phyloP scores from a whole-genome alignment of 2,329 filamentous ascomycete genomes.

The Fusarium irregulare region DNA sequence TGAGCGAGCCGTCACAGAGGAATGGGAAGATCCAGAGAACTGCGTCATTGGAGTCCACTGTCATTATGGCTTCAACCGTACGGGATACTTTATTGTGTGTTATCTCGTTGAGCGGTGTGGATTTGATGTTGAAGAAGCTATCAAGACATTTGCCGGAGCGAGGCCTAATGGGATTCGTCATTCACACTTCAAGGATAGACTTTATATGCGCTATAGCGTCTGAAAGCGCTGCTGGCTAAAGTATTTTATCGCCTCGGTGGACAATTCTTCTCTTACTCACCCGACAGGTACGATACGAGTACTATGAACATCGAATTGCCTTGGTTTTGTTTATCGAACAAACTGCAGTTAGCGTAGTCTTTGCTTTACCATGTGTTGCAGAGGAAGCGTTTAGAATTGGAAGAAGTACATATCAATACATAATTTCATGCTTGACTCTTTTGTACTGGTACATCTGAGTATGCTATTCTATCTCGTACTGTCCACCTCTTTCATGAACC shows the following conservation, averaged over 20 bases:
- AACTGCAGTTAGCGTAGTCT: neutral
- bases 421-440: neutral
- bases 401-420: neutral
- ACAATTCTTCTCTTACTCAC: neutral
- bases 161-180: slow-evolving; percentile 89
- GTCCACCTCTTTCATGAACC: slow-evolving; percentile 10
- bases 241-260: neutral
- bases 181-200: slow-evolving; percentile 84
- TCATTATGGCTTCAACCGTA: slow-evolving; percentile 95
- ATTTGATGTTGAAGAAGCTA: slow-evolving; percentile 78
- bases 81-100: slow-evolving; percentile 88
- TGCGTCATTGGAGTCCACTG: slow-evolving; percentile 86
- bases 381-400: neutral
- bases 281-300: neutral
- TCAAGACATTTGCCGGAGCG: slow-evolving; percentile 78
- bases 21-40: slow-evolving; percentile 53
- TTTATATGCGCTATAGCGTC: slow-evolving; percentile 79
- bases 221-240: neutral
- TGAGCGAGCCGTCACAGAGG: slow-evolving; percentile 51
- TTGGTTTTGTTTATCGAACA: neutral
- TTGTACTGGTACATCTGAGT: neutral
- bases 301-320: neutral
- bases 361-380: neutral
- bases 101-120: slow-evolving; percentile 88
- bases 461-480: neutral